Evolutionary conservation across 441 rosid genomes (phyloP), one percentile per base, ranked within the genome.

Genomic region (Populus hybrid): DNA sequence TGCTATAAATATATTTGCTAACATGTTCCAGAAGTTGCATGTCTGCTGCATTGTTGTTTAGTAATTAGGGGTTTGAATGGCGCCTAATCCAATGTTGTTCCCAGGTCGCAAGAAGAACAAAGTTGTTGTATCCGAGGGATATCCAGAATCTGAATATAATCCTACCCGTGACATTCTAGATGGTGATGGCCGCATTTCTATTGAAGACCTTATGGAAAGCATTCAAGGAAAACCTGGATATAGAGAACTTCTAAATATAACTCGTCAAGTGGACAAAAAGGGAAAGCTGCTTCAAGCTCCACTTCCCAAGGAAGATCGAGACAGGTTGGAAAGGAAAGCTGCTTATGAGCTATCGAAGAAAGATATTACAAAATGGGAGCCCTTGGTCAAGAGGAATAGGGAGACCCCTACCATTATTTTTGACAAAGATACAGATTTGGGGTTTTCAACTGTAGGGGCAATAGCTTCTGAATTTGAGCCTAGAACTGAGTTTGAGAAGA

Each of bases 391-490:
- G 85, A 90, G 87, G 88, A 94, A 95, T 24, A 90, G 98, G 82
- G 98, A 94, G 84, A 95, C 95, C 61, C 90, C 98, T 68, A 82
- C 97, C 69, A 71, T 95, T 76, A 88, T 78, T 81, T 95, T 94
- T 81, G 89, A 91, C 82, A 86, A 91, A 86, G 92, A 91, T 78
- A 86, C 81, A 81, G 86, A 90, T 80, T 63, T 90, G 75, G 93
- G 93, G 30, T 92, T 86, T 85, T 94, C 99, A 46, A 94, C 98
- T 16, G 89, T 94, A 42, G 99, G 99, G 16, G 95, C 99, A 54
- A 95, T 95, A 78, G 98, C 98, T 77, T 90, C 97, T 77, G 90
- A 89, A 69, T 94, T 95, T 87, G 90, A 94, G 80, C 98, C 99
- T 70, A 85, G 98, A 88, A 94, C 98, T 67, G 93, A 89, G 61